Percentiles rank a stretch among this genome's conserved stretches.
These are phyloP conservation scores for Paecilomyces variotii DNA, from an alignment of 2,329 filamentous ascomycete species.

Conservation along the genomic window DNA sequence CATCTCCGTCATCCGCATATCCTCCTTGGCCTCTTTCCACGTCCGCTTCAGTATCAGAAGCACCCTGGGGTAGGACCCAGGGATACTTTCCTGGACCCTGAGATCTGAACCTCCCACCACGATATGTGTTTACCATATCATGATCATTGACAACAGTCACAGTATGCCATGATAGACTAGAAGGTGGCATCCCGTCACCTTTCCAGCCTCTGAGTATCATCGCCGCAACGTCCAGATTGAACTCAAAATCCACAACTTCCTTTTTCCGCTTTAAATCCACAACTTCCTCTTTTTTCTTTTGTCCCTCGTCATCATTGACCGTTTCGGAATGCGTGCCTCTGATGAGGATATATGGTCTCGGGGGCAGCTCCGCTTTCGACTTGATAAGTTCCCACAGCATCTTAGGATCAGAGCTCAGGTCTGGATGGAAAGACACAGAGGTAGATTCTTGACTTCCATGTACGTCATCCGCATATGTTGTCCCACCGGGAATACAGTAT, in stretches of 20 bases:
- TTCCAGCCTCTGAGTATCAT: conserved; percentile 12
- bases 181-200: background rate
- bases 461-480: background rate
- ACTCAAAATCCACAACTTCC: conserved; percentile 22
- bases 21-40: conserved; percentile 3
- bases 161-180: conserved; percentile 3
- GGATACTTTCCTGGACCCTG: background rate
- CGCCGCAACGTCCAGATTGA: conserved; percentile 16
- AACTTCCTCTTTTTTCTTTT: conserved; percentile 15
- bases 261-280: conserved; percentile 20
- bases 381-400: conserved; percentile 41
- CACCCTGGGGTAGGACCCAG: background rate
- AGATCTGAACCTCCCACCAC: conserved; percentile 16
- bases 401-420: conserved; percentile 39
- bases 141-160: conserved; percentile 15
- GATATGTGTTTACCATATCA: conserved; percentile 16
- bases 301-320: conserved; percentile 10
- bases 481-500: conserved; percentile 1
- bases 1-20: conserved; percentile 6
- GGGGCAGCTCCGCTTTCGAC: conserved; percentile 41
- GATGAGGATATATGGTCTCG: conserved; percentile 47
- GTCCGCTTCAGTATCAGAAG: background rate
- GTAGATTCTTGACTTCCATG: conserved; percentile 2
- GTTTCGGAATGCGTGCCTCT: conserved; percentile 47
- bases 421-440: conserved; percentile 29